Base-by-base conservation (phyloP, 495 filamentous ascomycete species). In the Haplographium delicatum region DNA sequence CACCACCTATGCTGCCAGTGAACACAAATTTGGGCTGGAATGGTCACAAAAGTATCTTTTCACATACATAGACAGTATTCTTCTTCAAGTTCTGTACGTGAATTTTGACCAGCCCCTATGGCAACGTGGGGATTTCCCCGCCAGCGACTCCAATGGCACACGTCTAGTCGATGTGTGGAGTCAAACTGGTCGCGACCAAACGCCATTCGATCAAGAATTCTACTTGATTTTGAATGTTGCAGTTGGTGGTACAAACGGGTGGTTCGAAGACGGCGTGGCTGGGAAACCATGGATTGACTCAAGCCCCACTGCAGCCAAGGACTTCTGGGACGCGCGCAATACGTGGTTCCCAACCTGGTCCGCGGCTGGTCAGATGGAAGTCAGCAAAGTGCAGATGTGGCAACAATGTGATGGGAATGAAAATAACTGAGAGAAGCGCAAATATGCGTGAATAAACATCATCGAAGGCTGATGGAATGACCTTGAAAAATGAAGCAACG, bases 41-140 rank as follows among this genome's bases (percentile, higher is more conserved):
- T 94, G 88, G 88, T 85, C 80, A 48, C 80, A 90, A 45, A 90
- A 91, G 61, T 93, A 94, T 65, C 71, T 94, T 35, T 91, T 89
- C 66, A 89, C 87, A 27, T 94, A 89, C 65, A 75, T 94, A 66
- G 81, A 94, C 71, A 84, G 79, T 20, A 82, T 84, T 16, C 76
- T 91, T 7, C 71, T 89, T 15, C 86, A 89, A 63, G 84, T 93
- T 19, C 71, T 89, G 30, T 94, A 88, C 69, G 81, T 76, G 46
- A 82, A 85, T 66, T 94, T 93, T 59, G 69, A 86, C 62, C 57
- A 78, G 50, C 74, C 77, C 9, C 75, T 93, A 46, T 94, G 85
- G 84, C 48, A 79, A 35, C 78, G 80, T 41, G 88, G 88, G n/a
- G 65, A 76, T 47, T 94, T 94, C 66, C 86, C 88, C 18, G 62